These are phyloP conservation scores for Albatrellus ellisii DNA, from an alignment of 768 basidiomycete species.

Conservation along the genomic window DNA sequence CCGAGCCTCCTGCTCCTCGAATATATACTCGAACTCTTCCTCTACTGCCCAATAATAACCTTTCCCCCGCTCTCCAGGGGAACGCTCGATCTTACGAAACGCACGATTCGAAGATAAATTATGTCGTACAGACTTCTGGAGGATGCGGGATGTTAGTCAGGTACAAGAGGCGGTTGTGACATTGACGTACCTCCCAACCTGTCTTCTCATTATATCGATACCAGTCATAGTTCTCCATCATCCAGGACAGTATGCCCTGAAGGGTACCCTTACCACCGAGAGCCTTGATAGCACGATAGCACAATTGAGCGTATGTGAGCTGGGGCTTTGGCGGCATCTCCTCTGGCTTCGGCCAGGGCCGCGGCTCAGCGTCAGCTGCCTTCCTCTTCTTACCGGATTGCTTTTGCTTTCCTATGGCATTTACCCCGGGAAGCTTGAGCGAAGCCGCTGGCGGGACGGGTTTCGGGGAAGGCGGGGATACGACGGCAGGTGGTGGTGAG, in stretches of 20 bases:
- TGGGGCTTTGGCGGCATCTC: constrained; percentile 84
- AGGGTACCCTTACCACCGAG: constrained; percentile 79
- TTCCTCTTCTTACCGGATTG: constrained; percentile 5
- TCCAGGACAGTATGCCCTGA: constrained; percentile 89
- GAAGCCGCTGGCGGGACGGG: constrained; percentile 33
- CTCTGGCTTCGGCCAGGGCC: constrained; percentile 40
- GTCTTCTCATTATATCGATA: constrained; percentile 71
- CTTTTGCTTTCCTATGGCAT: constrained; percentile 27
- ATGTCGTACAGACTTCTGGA: constrained; percentile 79
- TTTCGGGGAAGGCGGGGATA: constrained; percentile 31
- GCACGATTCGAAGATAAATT: constrained; percentile 88
- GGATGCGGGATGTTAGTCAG: neutral
- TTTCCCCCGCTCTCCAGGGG: constrained; percentile 76
- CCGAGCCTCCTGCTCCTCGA: constrained; percentile 55
- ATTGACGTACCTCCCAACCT: constrained; percentile 75
- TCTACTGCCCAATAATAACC: constrained; percentile 93
- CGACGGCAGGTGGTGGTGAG: constrained; percentile 49
- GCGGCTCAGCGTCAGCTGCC: constrained; percentile 10
- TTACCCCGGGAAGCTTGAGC: constrained; percentile 50
- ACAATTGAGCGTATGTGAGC: constrained; percentile 84
- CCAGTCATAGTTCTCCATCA: constrained; percentile 79
- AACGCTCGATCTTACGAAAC: constrained; percentile 83
- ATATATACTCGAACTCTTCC: constrained; percentile 48
- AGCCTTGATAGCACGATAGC: constrained; percentile 76
- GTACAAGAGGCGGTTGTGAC: constrained; percentile 2